Base-by-base conservation (phyloP, 2,329 filamentous ascomycete genomes). In the Chaetomium globosum region DNA sequence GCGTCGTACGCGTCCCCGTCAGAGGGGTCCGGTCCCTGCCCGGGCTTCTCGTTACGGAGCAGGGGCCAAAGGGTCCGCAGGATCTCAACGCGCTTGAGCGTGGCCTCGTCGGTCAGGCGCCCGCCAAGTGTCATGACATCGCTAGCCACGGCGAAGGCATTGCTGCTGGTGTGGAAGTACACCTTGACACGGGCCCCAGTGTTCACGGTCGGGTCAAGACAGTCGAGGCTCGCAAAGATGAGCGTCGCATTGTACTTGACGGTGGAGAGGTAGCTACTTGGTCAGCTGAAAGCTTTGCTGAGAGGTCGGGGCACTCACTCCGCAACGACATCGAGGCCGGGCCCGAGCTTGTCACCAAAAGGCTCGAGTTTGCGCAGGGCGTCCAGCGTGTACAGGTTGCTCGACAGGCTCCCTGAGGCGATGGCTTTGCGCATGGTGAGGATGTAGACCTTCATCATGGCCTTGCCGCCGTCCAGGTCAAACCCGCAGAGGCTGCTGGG, bases 391-490 rank as follows among this genome's bases (percentile, higher is more conserved):
- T 58, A 63, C 19, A 16, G 12, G 39, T 58, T 63, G 53, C 26
- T 57, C 9, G 61, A 63, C 31, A 21, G 13, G 53, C 43, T 31
- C 19, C 61, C 51, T 2, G 54, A 33, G 30, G 57, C 57, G 9
- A 63, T 57, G 30, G 61, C 61, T 19, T 63, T 63, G 53, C 53
- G 61, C 26, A 63, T 63, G 61, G 26, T 54, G 13, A 31, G 19
- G 23, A 63, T 58, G 61, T 63, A 63, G 12, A 63, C 46, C 46
- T 63, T 63, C 61, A 63, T 63, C 61, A 57, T 59, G 57, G 57
- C 51, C 57, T 59, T 52, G 46, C 8, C 51, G 31, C 33, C 61
- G 10, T 58, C 61, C 19, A 55, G 26, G 54, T 63, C 61, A 21
- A 63, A 63, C 6, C 46, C 61, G 28, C 57, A 12, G 53, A 63